Conservation (phyloP, 2,329 filamentous ascomycete species). For the Nakataea oryzae region DNA sequence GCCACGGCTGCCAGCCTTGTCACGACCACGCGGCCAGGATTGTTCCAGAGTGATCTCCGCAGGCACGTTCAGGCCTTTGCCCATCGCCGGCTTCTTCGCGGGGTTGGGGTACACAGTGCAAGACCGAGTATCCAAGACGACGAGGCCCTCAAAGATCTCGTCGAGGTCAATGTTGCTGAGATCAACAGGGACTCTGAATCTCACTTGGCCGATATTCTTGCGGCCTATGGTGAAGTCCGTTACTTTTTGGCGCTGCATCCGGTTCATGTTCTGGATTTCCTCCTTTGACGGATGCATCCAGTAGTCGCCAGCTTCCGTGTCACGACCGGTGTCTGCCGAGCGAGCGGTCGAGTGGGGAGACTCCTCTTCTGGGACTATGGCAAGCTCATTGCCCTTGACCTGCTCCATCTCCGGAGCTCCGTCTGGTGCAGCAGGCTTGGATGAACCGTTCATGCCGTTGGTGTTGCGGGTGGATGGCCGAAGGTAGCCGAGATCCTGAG, state of each 20-base stretch:
- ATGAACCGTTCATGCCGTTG: constrained; percentile 31
- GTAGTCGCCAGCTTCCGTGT: constrained; percentile 51
- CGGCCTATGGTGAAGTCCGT: constrained; percentile 73
- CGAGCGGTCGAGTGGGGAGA: constrained; percentile 15
- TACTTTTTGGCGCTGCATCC: constrained; percentile 66
- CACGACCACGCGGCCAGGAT: constrained; percentile 71
- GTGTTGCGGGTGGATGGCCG: constrained; percentile 35
- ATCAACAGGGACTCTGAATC: constrained; percentile 75
- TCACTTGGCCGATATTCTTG: constrained; percentile 67
- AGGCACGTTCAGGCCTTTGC: constrained; percentile 86
- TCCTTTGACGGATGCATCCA: constrained; percentile 73
- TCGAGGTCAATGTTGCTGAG: constrained; percentile 70
- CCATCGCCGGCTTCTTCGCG: constrained; percentile 69
- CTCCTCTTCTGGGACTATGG: constrained; percentile 67
- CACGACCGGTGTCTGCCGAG: constrained; percentile 19
- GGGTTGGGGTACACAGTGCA: constrained; percentile 80
- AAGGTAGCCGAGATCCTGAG: constrained; percentile 49
- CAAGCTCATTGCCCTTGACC: constrained; percentile 63
- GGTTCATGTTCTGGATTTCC: constrained; percentile 70
- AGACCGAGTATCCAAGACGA: constrained; percentile 64
- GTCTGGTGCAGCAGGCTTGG: constrained; percentile 19
- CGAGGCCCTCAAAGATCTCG: constrained; percentile 66
- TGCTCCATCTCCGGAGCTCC: constrained; percentile 53
- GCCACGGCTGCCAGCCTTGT: constrained; percentile 48
- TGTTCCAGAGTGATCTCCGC: constrained; percentile 82